Evolutionary conservation across 2,329 filamentous ascomycete species (phyloP).

Genomic region (Teratosphaeria pseudoeucalypti): DNA sequence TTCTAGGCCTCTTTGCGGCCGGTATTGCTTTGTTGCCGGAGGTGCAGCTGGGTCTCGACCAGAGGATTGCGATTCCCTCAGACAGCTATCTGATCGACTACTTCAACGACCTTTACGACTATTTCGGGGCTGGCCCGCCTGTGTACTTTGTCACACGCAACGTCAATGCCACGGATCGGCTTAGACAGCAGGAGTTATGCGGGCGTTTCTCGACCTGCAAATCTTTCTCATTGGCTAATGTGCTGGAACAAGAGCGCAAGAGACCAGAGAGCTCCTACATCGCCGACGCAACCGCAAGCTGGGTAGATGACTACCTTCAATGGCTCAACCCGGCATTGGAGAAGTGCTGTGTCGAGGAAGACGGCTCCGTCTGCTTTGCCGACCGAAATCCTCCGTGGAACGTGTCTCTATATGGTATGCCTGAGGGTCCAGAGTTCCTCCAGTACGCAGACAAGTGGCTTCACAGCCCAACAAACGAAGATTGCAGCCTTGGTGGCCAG

Average conservation of each 20-base stretch:
- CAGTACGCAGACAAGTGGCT: constrained; percentile 79
- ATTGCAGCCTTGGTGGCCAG: constrained; percentile 79
- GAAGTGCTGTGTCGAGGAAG: constrained; percentile 55
- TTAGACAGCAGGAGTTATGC: constrained; percentile 76
- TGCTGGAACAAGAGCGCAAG: constrained; percentile 90
- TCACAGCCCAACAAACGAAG: constrained; percentile 63
- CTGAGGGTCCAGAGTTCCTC: constrained; percentile 82
- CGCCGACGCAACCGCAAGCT: constrained; percentile 77
- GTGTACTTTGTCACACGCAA: constrained; percentile 90
- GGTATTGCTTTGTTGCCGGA: constrained; percentile 75
- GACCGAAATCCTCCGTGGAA: constrained; percentile 76
- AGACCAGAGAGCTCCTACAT: constrained; percentile 80
- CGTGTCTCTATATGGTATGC: constrained; percentile 81
- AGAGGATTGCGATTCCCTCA: constrained; percentile 85
- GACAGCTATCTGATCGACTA: constrained; percentile 93
- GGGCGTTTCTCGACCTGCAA: constrained; percentile 86
- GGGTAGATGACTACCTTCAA: constrained; percentile 92
- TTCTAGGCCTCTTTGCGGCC: constrained; percentile 78
- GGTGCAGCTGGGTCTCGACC: constrained; percentile 80
- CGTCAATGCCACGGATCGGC: constrained; percentile 65
- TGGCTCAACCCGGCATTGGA: constrained; percentile 89
- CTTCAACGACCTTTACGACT: constrained; percentile 90
- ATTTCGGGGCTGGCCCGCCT: constrained; percentile 82
- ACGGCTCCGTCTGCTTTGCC: constrained; percentile 62
- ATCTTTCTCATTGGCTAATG: constrained; percentile 70